Evolutionary conservation across 2,329 filamentous ascomycete genomes (phyloP).

Genomic region (Venturiaceae sp.): DNA sequence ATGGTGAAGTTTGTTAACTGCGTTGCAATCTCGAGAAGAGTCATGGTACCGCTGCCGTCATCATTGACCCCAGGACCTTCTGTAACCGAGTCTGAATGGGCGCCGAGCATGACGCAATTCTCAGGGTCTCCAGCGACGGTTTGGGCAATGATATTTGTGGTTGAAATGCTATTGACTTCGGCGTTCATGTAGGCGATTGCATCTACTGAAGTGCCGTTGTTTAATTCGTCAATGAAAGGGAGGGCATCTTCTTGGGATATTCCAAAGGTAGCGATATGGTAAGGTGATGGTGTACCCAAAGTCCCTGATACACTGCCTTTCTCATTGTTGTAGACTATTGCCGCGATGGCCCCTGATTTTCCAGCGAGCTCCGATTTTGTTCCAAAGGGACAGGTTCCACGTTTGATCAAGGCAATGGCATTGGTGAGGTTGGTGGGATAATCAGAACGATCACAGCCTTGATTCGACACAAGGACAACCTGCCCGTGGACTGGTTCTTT

Average conservation of each 20-base stretch:
- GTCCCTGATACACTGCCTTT: slow-evolving; percentile 55
- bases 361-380: slow-evolving; percentile 6
- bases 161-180: slow-evolving; percentile 9
- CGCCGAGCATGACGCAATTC: slow-evolving; percentile 25
- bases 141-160: slow-evolving; percentile 25
- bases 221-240: slow-evolving; percentile 45
- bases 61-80: slow-evolving; percentile 31
- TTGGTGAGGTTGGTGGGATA: not conserved
- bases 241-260: slow-evolving; percentile 51
- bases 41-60: slow-evolving; percentile 26
- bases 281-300: slow-evolving; percentile 41
- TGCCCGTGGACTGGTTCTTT: slow-evolving; percentile 26
- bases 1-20: slow-evolving; percentile 25
- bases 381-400: slow-evolving; percentile 7
- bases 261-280: slow-evolving; percentile 59
- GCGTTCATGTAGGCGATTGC: slow-evolving; percentile 3
- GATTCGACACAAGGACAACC: slow-evolving; percentile 22
- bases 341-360: slow-evolving; percentile 56
- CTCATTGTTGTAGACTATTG: slow-evolving; percentile 67
- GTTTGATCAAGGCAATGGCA: slow-evolving; percentile 6
- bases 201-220: slow-evolving; percentile 25
- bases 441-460: slow-evolving; percentile 3
- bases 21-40: slow-evolving; percentile 26
- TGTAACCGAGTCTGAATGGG: slow-evolving; percentile 26
- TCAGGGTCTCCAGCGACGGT: slow-evolving; percentile 24